Base-by-base conservation (phyloP, 768 basidiomycete genomes). In the Amanita exitialis region DNA sequence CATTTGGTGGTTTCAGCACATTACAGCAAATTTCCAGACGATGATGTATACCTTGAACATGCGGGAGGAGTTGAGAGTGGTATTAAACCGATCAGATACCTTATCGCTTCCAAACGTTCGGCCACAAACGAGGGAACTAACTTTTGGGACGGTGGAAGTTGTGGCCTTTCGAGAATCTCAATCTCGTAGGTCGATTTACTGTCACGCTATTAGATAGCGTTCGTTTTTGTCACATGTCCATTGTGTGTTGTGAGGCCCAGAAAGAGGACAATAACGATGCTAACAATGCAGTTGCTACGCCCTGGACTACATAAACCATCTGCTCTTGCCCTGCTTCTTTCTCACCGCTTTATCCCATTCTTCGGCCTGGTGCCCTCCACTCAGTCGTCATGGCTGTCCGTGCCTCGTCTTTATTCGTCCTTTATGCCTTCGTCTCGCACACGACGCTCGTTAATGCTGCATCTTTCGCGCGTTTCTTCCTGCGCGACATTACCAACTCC, bases 401-500 rank as follows among this genome's bases (percentile, higher is more conserved):
- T 49, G 23, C 51, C 23, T 47, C 52, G 53, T 46, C 28, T 54
- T 25, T 36, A 61, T 36, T 35, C 49, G 38, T 58, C 27, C 41
- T 64, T 36, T 48, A 64, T 20, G 55, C 59, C 12, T 42, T 57
- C 13, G 30, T 64, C 21, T 61, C 63, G 47, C 47, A 56, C 8
- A 54, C 67, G 47, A 62, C 64, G 47, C 64, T 65, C 18, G 66
- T 68, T 54, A 62, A 59, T 54, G 60, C 64, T 44, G 27, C 27
- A 0, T 71, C 71, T 9, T 62, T 65, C 10, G 6, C 37, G 16
- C 32, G 32, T 28, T 52, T 64, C 20, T 53, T 58, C 6, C 48
- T 55, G 27, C 65, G 65, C 52, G 61, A 61, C 49, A 54, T 61
- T 27, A 35, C 43, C 20, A 46, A 62, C n/a, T 37, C 45, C 10